Conservation (phyloP, 371 early-diverging fungal species). For the Circinella umbellata region DNA sequence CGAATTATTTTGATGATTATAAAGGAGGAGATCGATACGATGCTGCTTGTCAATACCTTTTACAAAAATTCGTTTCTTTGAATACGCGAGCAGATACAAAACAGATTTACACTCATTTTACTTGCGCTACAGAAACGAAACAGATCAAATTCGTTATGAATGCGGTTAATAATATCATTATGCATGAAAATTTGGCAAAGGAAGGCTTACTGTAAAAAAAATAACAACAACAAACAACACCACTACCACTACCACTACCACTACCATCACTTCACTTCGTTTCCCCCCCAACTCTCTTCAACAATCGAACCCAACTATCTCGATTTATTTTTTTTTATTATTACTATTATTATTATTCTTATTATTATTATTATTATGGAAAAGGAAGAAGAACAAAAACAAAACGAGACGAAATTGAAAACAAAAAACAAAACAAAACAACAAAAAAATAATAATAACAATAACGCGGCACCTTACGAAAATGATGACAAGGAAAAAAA, state of each 20-base stretch:
- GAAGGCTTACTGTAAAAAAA: conserved; percentile 78
- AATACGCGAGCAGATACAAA: conserved; percentile 46
- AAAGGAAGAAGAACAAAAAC: no score
- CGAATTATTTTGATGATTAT: conserved; percentile 31
- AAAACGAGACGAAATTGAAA: no score
- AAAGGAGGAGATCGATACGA: conserved; percentile 64
- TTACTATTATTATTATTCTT: no score
- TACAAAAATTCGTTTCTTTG: conserved; percentile 46
- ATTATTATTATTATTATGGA: no score
- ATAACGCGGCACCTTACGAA: no score
- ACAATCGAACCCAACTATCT: no score
- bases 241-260: neutral
- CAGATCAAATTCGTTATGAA: conserved; percentile 96
- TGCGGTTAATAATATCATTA: conserved; percentile 95
- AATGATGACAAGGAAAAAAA: no score
- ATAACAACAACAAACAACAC: neutral
- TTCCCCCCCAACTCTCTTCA: no score
- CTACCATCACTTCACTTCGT: no score
- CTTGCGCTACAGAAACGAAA: conserved; percentile 97
- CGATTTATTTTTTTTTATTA: no score
- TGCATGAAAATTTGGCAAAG: conserved; percentile 85
- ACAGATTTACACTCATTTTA: conserved; percentile 80
- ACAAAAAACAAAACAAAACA: no score
- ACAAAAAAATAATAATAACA: no score
- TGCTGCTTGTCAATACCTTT: conserved; percentile 52